These are phyloP conservation scores for Fusarium redolens DNA, from an alignment of 2,329 filamentous ascomycete genomes.

Conservation along the genomic window DNA sequence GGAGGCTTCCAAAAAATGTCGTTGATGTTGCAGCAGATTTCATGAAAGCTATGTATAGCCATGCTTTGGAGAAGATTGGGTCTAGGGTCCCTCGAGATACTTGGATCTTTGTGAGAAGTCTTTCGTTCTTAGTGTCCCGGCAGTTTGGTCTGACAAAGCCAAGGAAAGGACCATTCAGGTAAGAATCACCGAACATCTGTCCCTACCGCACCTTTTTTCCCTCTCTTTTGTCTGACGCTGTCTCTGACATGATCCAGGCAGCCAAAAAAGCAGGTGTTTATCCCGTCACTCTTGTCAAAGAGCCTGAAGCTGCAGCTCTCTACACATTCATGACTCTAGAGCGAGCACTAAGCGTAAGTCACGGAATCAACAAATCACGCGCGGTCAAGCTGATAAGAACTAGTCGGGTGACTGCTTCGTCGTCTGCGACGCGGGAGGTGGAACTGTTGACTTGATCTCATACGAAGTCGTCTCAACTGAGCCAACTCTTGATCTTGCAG, in stretches of 20 bases:
- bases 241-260: background rate
- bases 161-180: constrained; percentile 32
- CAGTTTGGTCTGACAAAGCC: constrained; percentile 34
- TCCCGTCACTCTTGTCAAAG: constrained; percentile 31
- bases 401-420: constrained; percentile 31
- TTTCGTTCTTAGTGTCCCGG: constrained; percentile 33
- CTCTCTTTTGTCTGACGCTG: no score
- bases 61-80: constrained; percentile 24
- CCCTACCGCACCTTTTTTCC: no score
- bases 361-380: no score
- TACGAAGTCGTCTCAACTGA: constrained; percentile 44
- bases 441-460: constrained; percentile 48
- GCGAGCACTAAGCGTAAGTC: background rate
- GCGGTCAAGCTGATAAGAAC: background rate
- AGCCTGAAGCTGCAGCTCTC: constrained; percentile 35
- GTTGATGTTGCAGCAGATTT: constrained; percentile 32
- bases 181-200: background rate
- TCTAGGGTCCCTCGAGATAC: constrained; percentile 26
- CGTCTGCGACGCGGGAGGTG: constrained; percentile 45
- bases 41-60: constrained; percentile 18
- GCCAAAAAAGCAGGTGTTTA: constrained; percentile 21
- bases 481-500: constrained; percentile 36
- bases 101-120: constrained; percentile 24
- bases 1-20: constrained; percentile 24
- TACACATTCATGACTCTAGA: constrained; percentile 21